Base-by-base conservation (phyloP, 2,329 filamentous ascomycete species). In the Sclerotinia borealis region DNA sequence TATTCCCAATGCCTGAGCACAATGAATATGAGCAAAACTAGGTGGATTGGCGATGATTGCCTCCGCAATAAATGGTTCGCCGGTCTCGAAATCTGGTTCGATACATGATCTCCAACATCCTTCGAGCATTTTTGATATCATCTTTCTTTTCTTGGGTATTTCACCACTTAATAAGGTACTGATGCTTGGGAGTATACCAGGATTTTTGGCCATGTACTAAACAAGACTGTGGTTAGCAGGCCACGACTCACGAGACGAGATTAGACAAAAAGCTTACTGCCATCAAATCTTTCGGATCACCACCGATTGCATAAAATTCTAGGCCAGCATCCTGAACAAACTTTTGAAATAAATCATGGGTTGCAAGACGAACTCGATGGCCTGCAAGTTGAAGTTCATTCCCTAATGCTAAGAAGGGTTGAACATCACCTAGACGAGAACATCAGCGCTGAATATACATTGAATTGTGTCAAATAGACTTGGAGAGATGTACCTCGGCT, bases 91-190 rank as follows among this genome's bases (percentile, higher is more conserved):
- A 31, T 58, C 36, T 4, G 67, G 89, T 88, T 5, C 89, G 68
- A 90, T 87, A 72, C 91, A 96, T 0, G 90, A 91, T 68, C 86
- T 81, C 92, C 92, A 96, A 70, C 89, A 93, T 0, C 91, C 91
- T 36, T 87, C 79, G 19, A 96, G 77, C 65, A 93, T 92, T 64
- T 90, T 82, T 63, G 85, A 84, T 59, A 95, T 91, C n/a, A 87
- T 89, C 66, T 82, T 84, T 25, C 91, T 81, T 36, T 90, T 81
- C 74, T 86, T 87, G 41, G 82, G 85, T 55, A 95, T 84, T 71
- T 93, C 91, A 5, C 91, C 91, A 67, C 82, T 88, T 64, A 85
- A 85, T 51, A 95, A 76, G 0, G 88, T 86, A 54, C 92, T 86
- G 64, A 92, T 84, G 0, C 87, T 87, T 1, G 91, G 91, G 85